These are phyloP conservation scores for Asterochloris erici DNA, from an alignment of 139 green algal species.

Conservation along the genomic window DNA sequence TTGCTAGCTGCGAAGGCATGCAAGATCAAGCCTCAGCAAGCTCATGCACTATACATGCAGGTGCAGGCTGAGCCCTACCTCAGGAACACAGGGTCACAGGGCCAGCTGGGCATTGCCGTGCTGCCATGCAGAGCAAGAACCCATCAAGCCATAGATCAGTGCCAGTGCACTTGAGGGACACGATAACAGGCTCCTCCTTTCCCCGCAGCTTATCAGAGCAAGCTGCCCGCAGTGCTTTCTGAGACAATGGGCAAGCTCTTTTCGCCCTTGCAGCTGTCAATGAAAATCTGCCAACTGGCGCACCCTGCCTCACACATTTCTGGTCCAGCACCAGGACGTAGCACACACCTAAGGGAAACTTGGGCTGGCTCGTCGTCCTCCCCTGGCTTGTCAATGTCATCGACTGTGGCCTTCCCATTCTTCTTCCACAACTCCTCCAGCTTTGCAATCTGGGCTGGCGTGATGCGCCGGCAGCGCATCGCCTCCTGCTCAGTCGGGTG, in stretches of 20 bases:
- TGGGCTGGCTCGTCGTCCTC: conserved; percentile 71
- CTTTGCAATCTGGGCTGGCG: conserved; percentile 43
- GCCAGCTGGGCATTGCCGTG: too few species aligned
- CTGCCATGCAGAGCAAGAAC: too few species aligned
- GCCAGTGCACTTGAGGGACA: too few species aligned
- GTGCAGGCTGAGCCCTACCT: too few species aligned
- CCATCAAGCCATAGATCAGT: too few species aligned
- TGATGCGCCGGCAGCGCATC: conserved; percentile 69
- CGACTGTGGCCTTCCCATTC: conserved; percentile 67
- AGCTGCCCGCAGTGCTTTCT: too few species aligned
- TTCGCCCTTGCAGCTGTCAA: not conserved
- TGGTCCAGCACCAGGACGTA: not conserved
- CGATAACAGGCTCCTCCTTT: too few species aligned
- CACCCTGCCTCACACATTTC: not conserved
- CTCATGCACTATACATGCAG: too few species aligned
- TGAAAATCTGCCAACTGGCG: not conserved
- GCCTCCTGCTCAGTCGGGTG: conserved; percentile 66
- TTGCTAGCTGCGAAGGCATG: too few species aligned
- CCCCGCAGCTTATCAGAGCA: too few species aligned
- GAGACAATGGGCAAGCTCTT: not conserved
- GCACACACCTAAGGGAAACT: conserved; percentile 63
- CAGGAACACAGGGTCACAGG: too few species aligned
- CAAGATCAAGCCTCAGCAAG: too few species aligned
- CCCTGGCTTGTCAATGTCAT: conserved; percentile 67
- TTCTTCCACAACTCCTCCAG: conserved; percentile 92